Conservation (phyloP, 768 basidiomycete species). For the Hebeloma cylindrosporum region DNA sequence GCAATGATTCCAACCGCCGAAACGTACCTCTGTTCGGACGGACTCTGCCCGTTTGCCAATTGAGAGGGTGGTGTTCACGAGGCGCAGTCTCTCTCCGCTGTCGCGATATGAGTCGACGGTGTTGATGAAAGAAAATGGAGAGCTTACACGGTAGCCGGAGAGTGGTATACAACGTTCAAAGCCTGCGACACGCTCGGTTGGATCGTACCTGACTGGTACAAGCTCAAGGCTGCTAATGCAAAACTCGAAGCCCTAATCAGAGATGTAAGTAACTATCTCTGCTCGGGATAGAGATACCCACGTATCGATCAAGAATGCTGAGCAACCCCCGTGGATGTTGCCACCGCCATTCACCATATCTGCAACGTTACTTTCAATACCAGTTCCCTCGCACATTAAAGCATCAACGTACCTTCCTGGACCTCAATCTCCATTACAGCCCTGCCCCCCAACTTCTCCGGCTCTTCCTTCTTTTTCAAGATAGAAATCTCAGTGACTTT, state of each 20-base stretch:
- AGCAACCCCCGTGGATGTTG: constrained; percentile 53
- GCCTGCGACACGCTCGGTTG: constrained; percentile 47
- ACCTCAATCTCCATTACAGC: constrained; percentile 44
- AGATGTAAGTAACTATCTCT: background rate
- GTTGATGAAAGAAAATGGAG: background rate
- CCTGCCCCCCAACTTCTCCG: constrained; percentile 39
- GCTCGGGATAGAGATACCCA: constrained; percentile 22
- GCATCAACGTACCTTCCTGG: constrained; percentile 35
- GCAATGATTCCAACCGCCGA: background rate
- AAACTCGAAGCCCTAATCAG: constrained; percentile 46
- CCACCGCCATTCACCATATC: constrained; percentile 53
- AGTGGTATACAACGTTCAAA: constrained; percentile 53
- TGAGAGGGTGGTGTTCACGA: constrained; percentile 52
- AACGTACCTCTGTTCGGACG: constrained; percentile 48
- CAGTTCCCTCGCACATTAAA: background rate
- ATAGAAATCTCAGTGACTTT: constrained; percentile 40
- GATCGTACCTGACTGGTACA: constrained; percentile 24
- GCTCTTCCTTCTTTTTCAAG: constrained; percentile 40
- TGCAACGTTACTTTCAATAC: constrained; percentile 14
- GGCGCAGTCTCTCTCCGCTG: constrained; percentile 51
- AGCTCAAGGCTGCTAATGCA: constrained; percentile 39
- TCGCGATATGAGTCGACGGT: background rate
- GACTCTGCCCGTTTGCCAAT: constrained; percentile 48
- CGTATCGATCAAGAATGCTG: constrained; percentile 54
- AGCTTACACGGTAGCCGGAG: constrained; percentile 50